phyloP scores from a whole-genome alignment of 2,329 filamentous ascomycete genomes.

The Neurospora crassa region DNA sequence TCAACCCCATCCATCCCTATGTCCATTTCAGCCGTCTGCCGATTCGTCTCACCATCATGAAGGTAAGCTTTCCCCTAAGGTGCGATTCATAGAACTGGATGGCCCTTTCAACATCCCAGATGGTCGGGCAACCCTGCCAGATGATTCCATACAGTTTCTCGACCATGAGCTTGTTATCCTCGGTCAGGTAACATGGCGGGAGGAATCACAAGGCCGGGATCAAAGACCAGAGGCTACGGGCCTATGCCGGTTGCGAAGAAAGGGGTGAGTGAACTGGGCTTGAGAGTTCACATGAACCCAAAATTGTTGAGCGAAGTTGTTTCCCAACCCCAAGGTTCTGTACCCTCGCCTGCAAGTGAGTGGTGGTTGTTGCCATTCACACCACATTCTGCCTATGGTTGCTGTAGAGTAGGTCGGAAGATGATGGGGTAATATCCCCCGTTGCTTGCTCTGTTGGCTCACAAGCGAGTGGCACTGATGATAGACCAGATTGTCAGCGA shows the following conservation, averaged over 20 bases:
- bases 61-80: constrained; percentile 41
- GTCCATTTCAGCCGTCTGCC: constrained; percentile 11
- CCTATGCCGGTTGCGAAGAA: too few species aligned
- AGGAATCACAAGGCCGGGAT: too few species aligned
- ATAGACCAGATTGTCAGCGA: too few species aligned
- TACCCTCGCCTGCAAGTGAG: not conserved
- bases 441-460: too few species aligned
- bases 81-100: constrained; percentile 56
- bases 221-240: too few species aligned
- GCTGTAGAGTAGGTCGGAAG: too few species aligned
- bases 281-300: not conserved
- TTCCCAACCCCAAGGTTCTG: not conserved
- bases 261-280: too few species aligned
- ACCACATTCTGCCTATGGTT: too few species aligned
- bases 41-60: constrained; percentile 32
- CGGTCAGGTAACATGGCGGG: too few species aligned
- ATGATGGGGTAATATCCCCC: too few species aligned
- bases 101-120: constrained; percentile 31
- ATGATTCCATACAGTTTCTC: constrained; percentile 51
- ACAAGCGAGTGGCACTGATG: too few species aligned
- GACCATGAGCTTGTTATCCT: constrained; percentile 23
- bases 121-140: constrained; percentile 45
- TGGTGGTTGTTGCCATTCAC: not conserved
- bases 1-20: constrained; percentile 30
- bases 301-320: too few species aligned